Base-by-base conservation (phyloP, 371 early-diverging fungal species). In the Lichtheimia ramosa region DNA sequence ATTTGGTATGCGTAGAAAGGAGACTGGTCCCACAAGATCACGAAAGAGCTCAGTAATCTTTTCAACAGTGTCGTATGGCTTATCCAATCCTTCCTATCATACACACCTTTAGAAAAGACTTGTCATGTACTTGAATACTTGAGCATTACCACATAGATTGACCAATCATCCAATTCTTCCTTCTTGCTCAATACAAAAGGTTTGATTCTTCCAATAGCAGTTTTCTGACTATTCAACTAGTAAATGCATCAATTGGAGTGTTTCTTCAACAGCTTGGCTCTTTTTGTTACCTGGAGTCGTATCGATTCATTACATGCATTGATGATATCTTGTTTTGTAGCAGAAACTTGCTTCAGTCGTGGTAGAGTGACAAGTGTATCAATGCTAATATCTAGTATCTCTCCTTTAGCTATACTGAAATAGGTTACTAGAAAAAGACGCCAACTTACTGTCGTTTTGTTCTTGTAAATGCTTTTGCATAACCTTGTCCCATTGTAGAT, bases 401-500 rank as follows among this genome's bases (percentile, higher is more conserved):
- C 25, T 23, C 2, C 20, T 18, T 18, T 8, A 20, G 15, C 27
- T 27, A 3, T 34, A 34, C n/a, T 34, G 5, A 10, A 8, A 34
- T 4, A 10, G n/a, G n/a, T 34, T 25, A 5, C 25, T 5, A 25
- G 10, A 34, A 2, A 34, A 8, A 8, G 8, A 8, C 2, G 8
- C 34, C 34, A 3, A 13, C 58, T 12, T 75, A 75, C 79, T 73
- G 41, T 66, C 71, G 20, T 68, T 48, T 15, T 71, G 62, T 24
- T 60, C 51, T 10, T 56, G 5, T 12, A 78, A 62, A 21, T 75
- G 48, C n/a, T 49, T 49, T 5, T 55, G 51, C 69, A 79, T 56
- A 0, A 70, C 20, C 56, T 79, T 76, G 53, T 79, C 76, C 72
- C 74, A 75, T 43, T 65, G 27, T 1, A 79, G 43, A 53, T 67